Evolutionary conservation across 148 eudicot species (phyloP), one percentile per base, ranked within the genome.

Genomic region (Fagopyrum homotropicum): DNA sequence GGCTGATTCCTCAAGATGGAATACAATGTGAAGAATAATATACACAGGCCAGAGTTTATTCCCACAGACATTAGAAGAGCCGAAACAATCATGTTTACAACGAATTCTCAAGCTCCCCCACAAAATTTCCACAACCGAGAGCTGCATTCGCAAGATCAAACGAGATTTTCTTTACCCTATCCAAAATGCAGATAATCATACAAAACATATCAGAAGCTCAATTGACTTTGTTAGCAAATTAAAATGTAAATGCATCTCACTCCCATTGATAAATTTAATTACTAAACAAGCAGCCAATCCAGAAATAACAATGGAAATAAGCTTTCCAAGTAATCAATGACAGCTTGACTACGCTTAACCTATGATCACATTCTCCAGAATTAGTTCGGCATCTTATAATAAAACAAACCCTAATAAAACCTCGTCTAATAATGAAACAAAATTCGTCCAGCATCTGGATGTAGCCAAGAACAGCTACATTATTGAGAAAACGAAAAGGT

Each of bases 61-160:
- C 88, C 93, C 49, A 89, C 90, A 4, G 97, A 91, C 16, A 90
- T 89, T n/a, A 89, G 72, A 80, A 91, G 90, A 56, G 93, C 97
- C 45, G 91, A 85, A 63, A 91, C 91, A 76, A 87, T 85, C 97
- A 91, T 91, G 43, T 10, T 64, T 29, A 35, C 77, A 64, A 45
- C 9, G 52, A 35, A 35, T 35, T 35, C 40, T 35, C 40, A 35
- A 61, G 9, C 43, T 75, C 8, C 76, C 76, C 72, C 7, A 49
- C 61, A 22, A 52, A 59, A 14, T 43, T 72, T 45, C 78, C 73
- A 11, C 71, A 40, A 14, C 9, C 45, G 15, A 66, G 14, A 15
- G 46, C 19, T 15, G 47, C 46, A 66, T 66, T 17, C 43, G 71
- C 47, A 66, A 40, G 47, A 66, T 66, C 71, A 40, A 66, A 40